phyloP scores from a whole-genome alignment of 768 basidiomycete genomes.

The Pholiota conissans region DNA sequence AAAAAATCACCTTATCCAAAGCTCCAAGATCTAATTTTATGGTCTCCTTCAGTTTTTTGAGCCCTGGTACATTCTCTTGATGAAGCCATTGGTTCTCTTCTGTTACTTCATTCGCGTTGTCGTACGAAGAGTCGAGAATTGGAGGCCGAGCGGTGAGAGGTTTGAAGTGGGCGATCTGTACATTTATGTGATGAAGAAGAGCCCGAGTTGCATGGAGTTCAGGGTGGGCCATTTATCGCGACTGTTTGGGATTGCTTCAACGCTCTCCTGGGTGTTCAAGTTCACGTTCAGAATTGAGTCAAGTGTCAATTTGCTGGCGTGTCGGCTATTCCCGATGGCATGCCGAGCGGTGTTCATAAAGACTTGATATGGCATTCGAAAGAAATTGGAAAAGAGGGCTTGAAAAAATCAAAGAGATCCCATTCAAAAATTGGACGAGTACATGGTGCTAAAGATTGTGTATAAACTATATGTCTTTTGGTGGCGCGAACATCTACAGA shows the following conservation, averaged over 20 bases:
- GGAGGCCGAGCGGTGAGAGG: conserved; percentile 38
- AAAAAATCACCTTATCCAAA: conserved; percentile 39
- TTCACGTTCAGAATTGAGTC: not conserved
- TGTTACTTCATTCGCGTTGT: conserved; percentile 26
- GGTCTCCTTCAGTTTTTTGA: conserved; percentile 45
- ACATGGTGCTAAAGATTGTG: no score
- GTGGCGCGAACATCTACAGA: no score
- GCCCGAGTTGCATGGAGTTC: conserved; percentile 30
- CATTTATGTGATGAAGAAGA: conserved; percentile 33
- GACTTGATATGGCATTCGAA: no score
- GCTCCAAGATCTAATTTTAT: conserved; percentile 46
- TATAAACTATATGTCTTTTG: no score
- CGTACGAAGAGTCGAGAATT: conserved; percentile 46
- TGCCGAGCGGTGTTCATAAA: not conserved
- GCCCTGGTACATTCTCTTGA: conserved; percentile 42
- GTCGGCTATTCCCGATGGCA: not conserved
- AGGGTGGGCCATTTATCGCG: conserved; percentile 24
- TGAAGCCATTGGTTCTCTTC: conserved; percentile 45
- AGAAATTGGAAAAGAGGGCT: no score
- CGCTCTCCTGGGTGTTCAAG: no score
- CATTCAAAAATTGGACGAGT: no score
- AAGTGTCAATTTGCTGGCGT: not conserved
- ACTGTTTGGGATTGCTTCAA: no score
- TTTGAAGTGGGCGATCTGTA: conserved; percentile 37
- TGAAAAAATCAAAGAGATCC: no score